phyloP scores from a whole-genome alignment of 2,329 filamentous ascomycete species.

The Chaetomiaceae sp. region DNA sequence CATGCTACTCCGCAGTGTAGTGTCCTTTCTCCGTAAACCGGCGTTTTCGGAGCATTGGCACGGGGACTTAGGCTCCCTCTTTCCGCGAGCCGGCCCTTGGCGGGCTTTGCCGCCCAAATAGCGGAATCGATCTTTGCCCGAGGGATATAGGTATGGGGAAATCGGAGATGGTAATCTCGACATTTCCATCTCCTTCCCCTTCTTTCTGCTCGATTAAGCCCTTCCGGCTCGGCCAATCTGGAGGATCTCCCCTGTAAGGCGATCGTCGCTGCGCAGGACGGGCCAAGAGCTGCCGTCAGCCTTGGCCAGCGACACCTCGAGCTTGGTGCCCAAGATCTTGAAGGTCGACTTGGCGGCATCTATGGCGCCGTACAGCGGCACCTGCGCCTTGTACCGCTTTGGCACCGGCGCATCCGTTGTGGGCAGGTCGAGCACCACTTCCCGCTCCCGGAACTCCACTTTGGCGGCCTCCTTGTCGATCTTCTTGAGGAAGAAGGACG shows the following conservation, averaged over 20 bases:
- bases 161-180: not conserved
- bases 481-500: slow-evolving; percentile 94
- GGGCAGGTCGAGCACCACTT: slow-evolving; percentile 73
- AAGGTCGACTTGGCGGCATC: slow-evolving; percentile 69
- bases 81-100: slow-evolving; percentile 17
- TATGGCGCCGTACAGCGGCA: slow-evolving; percentile 74
- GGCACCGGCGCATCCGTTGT: slow-evolving; percentile 66
- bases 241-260: slow-evolving; percentile 68
- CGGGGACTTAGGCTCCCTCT: slow-evolving; percentile 11
- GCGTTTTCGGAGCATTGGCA: slow-evolving; percentile 2
- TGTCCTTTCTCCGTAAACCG: not conserved
- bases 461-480: slow-evolving; percentile 78
- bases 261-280: slow-evolving; percentile 74
- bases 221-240: slow-evolving; percentile 77
- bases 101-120: not conserved
- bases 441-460: slow-evolving; percentile 61
- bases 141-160: not conserved
- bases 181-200: slow-evolving; percentile 6
- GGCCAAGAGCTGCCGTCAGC: slow-evolving; percentile 79
- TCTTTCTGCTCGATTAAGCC: slow-evolving; percentile 22
- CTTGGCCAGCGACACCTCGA: slow-evolving; percentile 71
- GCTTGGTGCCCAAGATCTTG: slow-evolving; percentile 83
- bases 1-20: not conserved
- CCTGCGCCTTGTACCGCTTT: slow-evolving; percentile 72
- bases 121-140: not conserved